phyloP scores from a whole-genome alignment of 179 eudicot species.

The Patellifolia procumbens region DNA sequence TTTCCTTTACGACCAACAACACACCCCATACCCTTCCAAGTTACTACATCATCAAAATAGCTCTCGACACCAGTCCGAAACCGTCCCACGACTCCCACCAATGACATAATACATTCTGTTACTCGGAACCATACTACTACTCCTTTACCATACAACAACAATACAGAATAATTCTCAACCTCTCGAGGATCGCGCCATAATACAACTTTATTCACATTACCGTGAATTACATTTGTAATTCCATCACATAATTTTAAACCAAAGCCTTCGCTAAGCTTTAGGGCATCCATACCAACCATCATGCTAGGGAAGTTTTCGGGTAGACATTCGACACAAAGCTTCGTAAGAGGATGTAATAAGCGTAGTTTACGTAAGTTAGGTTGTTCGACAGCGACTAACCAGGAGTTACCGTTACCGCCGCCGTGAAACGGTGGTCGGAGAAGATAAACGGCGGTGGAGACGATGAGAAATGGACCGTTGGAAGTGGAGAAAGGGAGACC shows the following conservation, averaged over 20 bases:
- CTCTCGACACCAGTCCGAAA: no score
- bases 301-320: no score
- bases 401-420: neutral
- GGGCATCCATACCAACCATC: no score
- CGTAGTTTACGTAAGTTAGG: no score
- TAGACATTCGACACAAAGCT: no score
- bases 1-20: no score
- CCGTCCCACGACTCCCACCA: no score
- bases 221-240: neutral
- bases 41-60: no score
- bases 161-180: neutral
- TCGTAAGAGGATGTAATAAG: no score
- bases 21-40: no score
- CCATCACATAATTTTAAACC: neutral
- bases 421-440: neutral
- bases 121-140: no score
- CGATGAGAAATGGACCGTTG: neutral
- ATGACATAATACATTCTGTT: no score
- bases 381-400: slow-evolving; percentile 6
- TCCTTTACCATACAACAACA: neutral
- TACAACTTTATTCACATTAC: neutral
- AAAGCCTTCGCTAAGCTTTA: neutral
- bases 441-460: slow-evolving; percentile 2
- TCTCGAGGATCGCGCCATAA: neutral
- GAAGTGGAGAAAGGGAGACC: neutral